These are phyloP conservation scores for Colletotrichum sp. DNA, from an alignment of 2,329 filamentous ascomycete species.

Conservation along the genomic window DNA sequence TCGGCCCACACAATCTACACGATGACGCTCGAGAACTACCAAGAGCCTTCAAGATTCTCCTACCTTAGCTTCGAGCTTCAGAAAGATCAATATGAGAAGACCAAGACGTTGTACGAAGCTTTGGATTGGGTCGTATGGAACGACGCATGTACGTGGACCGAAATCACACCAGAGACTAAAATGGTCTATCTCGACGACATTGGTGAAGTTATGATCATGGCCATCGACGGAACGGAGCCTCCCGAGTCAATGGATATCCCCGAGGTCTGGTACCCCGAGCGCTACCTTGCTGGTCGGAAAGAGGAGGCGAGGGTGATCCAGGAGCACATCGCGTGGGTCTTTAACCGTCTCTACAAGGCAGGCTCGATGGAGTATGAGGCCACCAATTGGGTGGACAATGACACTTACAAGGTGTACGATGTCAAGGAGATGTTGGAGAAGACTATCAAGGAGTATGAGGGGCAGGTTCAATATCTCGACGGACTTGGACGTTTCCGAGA, in stretches of 20 bases:
- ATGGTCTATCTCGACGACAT: slow-evolving; percentile 50
- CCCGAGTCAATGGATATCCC: slow-evolving; percentile 55
- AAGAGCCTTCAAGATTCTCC: slow-evolving; percentile 41
- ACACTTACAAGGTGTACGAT: slow-evolving; percentile 24
- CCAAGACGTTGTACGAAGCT: slow-evolving; percentile 52
- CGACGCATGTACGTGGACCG: slow-evolving; percentile 42
- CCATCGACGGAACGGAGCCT: slow-evolving; percentile 46
- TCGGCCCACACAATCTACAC: slow-evolving; percentile 29
- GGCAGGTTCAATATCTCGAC: slow-evolving; percentile 37
- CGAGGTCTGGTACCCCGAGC: slow-evolving; percentile 56
- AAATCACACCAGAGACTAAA: slow-evolving; percentile 38
- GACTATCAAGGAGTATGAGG: slow-evolving; percentile 25
- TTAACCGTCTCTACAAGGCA: slow-evolving; percentile 25
- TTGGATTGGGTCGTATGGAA: slow-evolving; percentile 55
- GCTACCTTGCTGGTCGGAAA: slow-evolving; percentile 52
- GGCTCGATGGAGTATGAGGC: slow-evolving; percentile 24
- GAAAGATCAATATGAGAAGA: slow-evolving; percentile 38
- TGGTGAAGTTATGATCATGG: slow-evolving; percentile 57
- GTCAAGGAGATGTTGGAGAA: slow-evolving; percentile 36
- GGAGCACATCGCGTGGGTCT: slow-evolving; percentile 28
- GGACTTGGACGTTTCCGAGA: slow-evolving; percentile 37
- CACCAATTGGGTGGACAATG: slow-evolving; percentile 20
- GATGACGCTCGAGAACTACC: slow-evolving; percentile 30
- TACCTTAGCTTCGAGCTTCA: slow-evolving; percentile 46
- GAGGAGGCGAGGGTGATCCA: slow-evolving; percentile 53